Evolutionary conservation across 2,329 filamentous ascomycete species (phyloP).

Genomic region (Penicillium sp.): DNA sequence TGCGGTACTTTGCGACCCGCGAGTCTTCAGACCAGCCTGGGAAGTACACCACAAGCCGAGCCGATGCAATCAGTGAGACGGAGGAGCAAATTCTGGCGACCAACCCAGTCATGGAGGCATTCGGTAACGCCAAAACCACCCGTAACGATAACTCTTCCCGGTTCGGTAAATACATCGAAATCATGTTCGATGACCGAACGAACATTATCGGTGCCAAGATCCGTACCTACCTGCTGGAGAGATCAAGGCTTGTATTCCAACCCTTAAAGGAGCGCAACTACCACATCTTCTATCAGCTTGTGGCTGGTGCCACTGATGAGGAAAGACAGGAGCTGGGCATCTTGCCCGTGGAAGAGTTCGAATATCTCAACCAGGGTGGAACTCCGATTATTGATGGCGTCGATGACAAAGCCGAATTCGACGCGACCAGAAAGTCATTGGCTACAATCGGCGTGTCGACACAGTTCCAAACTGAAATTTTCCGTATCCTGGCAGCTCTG

Average conservation of each 20-base stretch:
- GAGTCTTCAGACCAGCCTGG: slow-evolving; percentile 87
- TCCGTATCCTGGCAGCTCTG: slow-evolving; percentile 84
- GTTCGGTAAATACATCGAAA: slow-evolving; percentile 99
- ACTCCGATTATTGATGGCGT: slow-evolving; percentile 89
- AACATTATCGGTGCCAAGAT: slow-evolving; percentile 99
- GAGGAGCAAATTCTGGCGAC: slow-evolving; percentile 98
- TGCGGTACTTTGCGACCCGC: slow-evolving; percentile 98
- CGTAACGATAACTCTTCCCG: slow-evolving; percentile 98
- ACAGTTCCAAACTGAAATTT: slow-evolving; percentile 77
- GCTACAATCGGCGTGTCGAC: slow-evolving; percentile 80
- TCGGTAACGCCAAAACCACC: slow-evolving; percentile 99
- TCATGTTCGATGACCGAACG: slow-evolving; percentile 94
- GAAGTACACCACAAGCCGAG: slow-evolving; percentile 70
- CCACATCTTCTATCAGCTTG: slow-evolving; percentile 97
- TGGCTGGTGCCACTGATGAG: slow-evolving; percentile 83
- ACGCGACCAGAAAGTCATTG: slow-evolving; percentile 82
- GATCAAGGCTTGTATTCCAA: slow-evolving; percentile 94
- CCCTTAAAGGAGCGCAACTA: slow-evolving; percentile 98
- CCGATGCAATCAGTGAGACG: slow-evolving; percentile 89
- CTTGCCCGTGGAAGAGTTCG: slow-evolving; percentile 82
- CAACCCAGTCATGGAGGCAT: slow-evolving; percentile 99
- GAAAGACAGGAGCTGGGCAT: slow-evolving; percentile 79
- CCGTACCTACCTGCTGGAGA: slow-evolving; percentile 89
- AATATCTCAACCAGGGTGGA: slow-evolving; percentile 94
- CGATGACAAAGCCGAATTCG: slow-evolving; percentile 92